Evolutionary conservation across 148 eudicot genomes (phyloP).

Genomic region (Persicaria maculosa): DNA sequence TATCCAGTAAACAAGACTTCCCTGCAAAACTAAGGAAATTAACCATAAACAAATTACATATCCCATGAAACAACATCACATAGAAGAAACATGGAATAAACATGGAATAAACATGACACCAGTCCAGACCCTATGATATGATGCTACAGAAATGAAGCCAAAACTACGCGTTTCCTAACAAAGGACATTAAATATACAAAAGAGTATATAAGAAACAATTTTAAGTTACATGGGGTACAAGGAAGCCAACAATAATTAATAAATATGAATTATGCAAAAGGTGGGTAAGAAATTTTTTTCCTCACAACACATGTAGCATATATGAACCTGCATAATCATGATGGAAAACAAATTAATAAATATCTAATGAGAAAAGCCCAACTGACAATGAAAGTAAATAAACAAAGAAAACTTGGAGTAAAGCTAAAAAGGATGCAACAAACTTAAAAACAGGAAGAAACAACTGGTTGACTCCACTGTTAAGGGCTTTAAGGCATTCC

Average conservation of each 20-base stretch:
- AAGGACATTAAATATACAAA: neutral
- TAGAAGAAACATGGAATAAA: neutral
- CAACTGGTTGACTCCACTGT: no score
- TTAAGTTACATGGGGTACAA: constrained; percentile 68
- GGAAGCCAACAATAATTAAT: constrained; percentile 50
- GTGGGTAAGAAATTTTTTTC: constrained; percentile 22
- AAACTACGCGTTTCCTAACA: neutral
- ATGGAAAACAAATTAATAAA: neutral
- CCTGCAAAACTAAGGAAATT: constrained; percentile 37
- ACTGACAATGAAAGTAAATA: neutral
- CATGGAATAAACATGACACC: neutral
- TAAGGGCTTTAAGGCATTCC: no score
- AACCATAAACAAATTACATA: neutral
- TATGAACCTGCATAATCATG: constrained; percentile 23
- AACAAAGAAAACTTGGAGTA: neutral
- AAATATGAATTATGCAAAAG: constrained; percentile 36
- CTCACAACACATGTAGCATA: constrained; percentile 15
- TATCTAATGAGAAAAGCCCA: neutral
- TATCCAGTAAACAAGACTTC: constrained; percentile 73
- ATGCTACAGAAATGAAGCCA: neutral
- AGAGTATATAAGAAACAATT: neutral
- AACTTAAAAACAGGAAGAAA: neutral
- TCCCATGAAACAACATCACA: neutral
- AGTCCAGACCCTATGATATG: neutral
- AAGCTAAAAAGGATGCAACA: neutral